Conservation (phyloP, 768 basidiomycete genomes). For the Amanita inopinata region DNA sequence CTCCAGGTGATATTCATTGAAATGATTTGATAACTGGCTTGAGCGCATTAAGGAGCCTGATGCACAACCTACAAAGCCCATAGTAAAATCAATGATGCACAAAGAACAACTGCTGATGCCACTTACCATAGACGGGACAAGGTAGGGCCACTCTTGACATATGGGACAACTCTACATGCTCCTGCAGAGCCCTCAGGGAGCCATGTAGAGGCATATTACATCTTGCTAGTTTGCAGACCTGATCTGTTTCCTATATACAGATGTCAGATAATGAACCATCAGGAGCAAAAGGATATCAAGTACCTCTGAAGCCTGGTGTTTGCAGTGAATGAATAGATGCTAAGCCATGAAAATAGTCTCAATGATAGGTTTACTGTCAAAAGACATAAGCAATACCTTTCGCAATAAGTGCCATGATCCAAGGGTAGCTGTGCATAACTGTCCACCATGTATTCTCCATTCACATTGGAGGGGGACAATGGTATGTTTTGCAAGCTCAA, state of each 20-base stretch:
- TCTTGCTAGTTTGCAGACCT: conserved; percentile 4
- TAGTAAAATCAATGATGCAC: background rate
- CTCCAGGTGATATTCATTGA: conserved; percentile 2
- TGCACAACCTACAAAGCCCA: background rate
- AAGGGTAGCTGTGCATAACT: conserved; percentile 1
- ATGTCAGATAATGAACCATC: background rate
- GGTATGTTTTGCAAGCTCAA: conserved; percentile 3
- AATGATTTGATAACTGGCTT: conserved; percentile 3
- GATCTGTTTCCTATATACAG: background rate
- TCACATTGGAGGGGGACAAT: conserved; percentile 4
- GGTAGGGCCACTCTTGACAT: background rate
- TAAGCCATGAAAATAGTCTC: too few species aligned
- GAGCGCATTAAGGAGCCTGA: background rate
- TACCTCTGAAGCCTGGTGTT: background rate
- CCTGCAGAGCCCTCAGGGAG: background rate
- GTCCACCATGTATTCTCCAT: conserved; percentile 3
- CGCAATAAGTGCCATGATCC: conserved; percentile 3
- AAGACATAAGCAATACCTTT: conserved; percentile 1
- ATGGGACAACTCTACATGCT: conserved; percentile 4
- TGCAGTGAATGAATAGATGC: conserved; percentile 2
- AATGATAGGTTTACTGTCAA: background rate
- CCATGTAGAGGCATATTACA: conserved; percentile 6
- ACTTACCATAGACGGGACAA: conserved; percentile 5
- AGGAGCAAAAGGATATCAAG: background rate
- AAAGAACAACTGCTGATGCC: background rate